Percentiles rank a stretch among this genome's conserved stretches.
Conservation (phyloP, 176 grass and related monocot species). For the Lolium perenne region DNA sequence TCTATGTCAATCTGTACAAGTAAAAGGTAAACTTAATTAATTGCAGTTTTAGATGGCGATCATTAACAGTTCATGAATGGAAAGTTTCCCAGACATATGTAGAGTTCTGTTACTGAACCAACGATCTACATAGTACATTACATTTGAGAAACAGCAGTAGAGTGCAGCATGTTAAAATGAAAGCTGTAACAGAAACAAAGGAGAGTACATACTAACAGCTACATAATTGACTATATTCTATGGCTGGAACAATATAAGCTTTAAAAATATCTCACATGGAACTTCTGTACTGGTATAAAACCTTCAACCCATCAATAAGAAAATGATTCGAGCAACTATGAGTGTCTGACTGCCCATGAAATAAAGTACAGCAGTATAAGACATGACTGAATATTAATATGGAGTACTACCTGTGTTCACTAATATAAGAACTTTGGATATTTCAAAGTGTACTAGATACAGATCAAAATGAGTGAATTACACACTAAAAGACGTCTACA, state of each 20-base stretch:
- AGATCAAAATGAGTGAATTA: too few species aligned
- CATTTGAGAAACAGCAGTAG: conserved; percentile 14
- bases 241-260: background rate
- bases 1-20: conserved; percentile 71
- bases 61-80: background rate
- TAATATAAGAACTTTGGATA: too few species aligned
- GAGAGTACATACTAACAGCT: background rate
- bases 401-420: too few species aligned
- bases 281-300: conserved; percentile 20
- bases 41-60: background rate
- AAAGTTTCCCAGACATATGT: background rate
- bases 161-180: background rate
- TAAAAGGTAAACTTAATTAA: conserved; percentile 4
- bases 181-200: background rate
- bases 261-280: conserved; percentile 13
- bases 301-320: background rate
- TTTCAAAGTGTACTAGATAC: too few species aligned
- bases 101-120: conserved; percentile 25
- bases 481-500: too few species aligned
- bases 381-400: background rate
- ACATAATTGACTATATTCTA: background rate
- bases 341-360: background rate
- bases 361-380: conserved; percentile 13
- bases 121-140: background rate
- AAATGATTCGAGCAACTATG: background rate